phyloP scores from a whole-genome alignment of 805 yeast species.

The Starmerella bombicola region DNA sequence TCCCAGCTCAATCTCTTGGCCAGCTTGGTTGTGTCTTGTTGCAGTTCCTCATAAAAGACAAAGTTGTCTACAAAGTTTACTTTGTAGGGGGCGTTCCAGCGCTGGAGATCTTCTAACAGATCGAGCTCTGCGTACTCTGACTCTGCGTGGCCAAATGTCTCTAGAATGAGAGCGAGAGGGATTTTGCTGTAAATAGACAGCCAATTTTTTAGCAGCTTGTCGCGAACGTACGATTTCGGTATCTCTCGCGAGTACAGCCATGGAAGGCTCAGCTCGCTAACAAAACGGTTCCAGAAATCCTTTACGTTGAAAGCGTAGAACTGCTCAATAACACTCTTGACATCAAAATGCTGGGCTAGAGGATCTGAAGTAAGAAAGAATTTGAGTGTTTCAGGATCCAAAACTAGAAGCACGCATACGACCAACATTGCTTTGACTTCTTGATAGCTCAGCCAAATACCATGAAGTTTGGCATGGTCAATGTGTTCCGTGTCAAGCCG shows the following conservation, averaged over 20 bases:
- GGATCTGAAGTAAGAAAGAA: conserved; percentile 6
- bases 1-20: conserved; percentile 3
- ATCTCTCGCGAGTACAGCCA: background rate
- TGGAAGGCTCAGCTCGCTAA: background rate
- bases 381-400: conserved; percentile 7
- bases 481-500: conserved; percentile 2
- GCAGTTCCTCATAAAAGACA: background rate
- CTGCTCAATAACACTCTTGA: background rate
- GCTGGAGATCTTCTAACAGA: conserved; percentile 6
- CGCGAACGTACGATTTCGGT: background rate
- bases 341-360: background rate
- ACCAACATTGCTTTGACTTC: conserved; percentile 11
- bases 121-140: conserved; percentile 2
- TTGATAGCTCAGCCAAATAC: conserved; percentile 9
- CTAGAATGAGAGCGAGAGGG: conserved; percentile 1
- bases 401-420: conserved; percentile 6
- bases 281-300: conserved; percentile 3
- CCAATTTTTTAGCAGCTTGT: conserved; percentile 7
- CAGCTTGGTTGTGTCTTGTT: background rate
- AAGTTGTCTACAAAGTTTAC: conserved; percentile 5
- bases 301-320: conserved; percentile 2
- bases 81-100: conserved; percentile 11
- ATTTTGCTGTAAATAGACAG: conserved; percentile 5
- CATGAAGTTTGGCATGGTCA: background rate
- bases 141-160: background rate